Evolutionary conservation across 2,329 filamentous ascomycete genomes (phyloP).

Genomic region (Zymoseptoria ardabiliae): DNA sequence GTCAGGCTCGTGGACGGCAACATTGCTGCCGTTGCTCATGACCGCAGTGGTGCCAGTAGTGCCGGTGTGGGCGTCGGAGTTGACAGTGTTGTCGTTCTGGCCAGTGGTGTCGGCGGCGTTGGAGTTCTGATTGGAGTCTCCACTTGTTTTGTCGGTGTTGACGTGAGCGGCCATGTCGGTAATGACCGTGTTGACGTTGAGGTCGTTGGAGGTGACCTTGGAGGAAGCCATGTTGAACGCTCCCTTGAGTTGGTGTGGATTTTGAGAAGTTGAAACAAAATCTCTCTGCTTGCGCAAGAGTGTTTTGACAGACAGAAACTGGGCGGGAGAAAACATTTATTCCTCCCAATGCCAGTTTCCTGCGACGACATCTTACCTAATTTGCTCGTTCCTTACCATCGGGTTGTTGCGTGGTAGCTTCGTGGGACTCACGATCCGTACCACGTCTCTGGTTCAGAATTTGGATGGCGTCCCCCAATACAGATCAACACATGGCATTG

Average conservation of each 20-base stretch:
- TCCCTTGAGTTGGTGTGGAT: not conserved
- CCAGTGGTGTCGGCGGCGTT: not conserved
- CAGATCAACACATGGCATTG: not conserved
- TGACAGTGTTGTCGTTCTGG: not conserved
- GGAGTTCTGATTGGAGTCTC: not conserved
- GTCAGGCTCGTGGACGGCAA: too few relatives aligned
- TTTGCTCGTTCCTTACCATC: not conserved
- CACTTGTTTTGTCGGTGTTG: slow-evolving; percentile 4
- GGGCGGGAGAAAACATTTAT: not conserved
- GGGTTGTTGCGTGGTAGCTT: not conserved
- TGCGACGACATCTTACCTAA: not conserved
- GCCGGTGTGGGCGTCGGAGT: not conserved
- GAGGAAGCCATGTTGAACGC: not conserved
- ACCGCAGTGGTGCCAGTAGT: not conserved
- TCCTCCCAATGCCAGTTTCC: not conserved
- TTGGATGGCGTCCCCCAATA: not conserved
- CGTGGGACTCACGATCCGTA: not conserved
- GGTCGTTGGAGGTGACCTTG: not conserved
- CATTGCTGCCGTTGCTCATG: too few relatives aligned
- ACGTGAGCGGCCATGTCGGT: slow-evolving; percentile 3
- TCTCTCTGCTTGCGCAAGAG: not conserved
- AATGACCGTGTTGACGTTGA: not conserved
- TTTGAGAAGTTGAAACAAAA: not conserved
- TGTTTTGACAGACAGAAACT: not conserved
- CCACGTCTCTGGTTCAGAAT: not conserved